Evolutionary conservation across 139 green algal species (phyloP).

Genomic region (Pleodorina starrii): DNA sequence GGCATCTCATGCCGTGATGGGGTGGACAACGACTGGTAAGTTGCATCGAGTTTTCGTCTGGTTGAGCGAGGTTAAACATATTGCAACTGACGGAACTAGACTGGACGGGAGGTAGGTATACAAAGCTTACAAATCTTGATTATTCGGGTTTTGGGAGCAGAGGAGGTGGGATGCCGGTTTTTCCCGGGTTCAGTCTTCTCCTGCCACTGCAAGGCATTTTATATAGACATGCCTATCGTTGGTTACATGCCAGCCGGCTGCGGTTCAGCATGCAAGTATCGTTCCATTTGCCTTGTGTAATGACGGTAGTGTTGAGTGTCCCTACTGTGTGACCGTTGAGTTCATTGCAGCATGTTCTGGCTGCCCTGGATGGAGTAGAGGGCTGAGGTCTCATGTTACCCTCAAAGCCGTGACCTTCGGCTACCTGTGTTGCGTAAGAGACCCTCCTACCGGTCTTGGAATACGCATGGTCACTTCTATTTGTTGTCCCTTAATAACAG

Average conservation of each 20-base stretch:
- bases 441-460: background rate
- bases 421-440: background rate
- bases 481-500: too few relatives aligned
- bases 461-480: background rate
- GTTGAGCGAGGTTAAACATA: background rate
- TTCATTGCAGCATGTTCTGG: background rate
- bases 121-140: background rate
- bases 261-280: background rate
- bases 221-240: background rate
- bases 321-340: background rate
- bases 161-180: background rate
- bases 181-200: too few relatives aligned
- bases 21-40: constrained; percentile 12
- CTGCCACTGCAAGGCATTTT: too few relatives aligned
- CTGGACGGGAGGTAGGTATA: too few relatives aligned
- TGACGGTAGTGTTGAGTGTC: background rate
- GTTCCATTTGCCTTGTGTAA: background rate
- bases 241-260: too few relatives aligned
- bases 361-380: too few relatives aligned
- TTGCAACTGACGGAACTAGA: background rate
- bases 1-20: background rate
- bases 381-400: too few relatives aligned
- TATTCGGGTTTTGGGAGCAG: background rate
- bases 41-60: background rate
- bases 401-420: too few relatives aligned